These are phyloP conservation scores for Isabelozyma pseudorhagii DNA, from an alignment of 805 yeast species.

Conservation along the genomic window DNA sequence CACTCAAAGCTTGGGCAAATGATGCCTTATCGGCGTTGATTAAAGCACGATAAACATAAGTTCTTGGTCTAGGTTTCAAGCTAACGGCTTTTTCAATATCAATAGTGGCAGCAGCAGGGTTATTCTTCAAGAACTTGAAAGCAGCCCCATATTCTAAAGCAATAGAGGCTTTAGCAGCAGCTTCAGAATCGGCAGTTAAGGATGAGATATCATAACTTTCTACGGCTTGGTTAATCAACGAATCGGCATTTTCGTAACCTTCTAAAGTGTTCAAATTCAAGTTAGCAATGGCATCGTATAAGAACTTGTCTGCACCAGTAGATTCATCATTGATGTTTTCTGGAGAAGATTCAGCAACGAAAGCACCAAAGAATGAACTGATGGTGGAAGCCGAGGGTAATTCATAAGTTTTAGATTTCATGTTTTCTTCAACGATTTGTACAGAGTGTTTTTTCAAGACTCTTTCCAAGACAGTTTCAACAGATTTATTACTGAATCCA, in stretches of 20 bases:
- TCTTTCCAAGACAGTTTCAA: constrained; percentile 82
- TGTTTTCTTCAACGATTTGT: constrained; percentile 61
- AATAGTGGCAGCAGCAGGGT: constrained; percentile 59
- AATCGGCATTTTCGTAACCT: constrained; percentile 61
- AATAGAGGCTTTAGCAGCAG: constrained; percentile 50
- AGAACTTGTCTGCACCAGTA: constrained; percentile 60
- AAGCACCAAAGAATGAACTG: constrained; percentile 87
- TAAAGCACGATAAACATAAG: constrained; percentile 78
- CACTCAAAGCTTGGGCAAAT: constrained; percentile 53
- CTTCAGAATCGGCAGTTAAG: constrained; percentile 30
- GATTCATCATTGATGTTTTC: constrained; percentile 49
- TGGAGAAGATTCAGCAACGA: constrained; percentile 52
- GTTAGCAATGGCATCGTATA: constrained; percentile 62
- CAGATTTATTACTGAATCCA: constrained; percentile 72
- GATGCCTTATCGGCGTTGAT: constrained; percentile 78
- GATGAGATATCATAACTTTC: constrained; percentile 37
- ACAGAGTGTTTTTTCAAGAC: constrained; percentile 79
- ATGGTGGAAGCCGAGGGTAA: constrained; percentile 83
- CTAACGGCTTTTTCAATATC: constrained; percentile 65
- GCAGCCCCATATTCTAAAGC: constrained; percentile 85
- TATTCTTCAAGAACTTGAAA: constrained; percentile 77
- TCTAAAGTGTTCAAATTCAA: constrained; percentile 50
- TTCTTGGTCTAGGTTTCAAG: constrained; percentile 72
- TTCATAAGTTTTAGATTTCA: constrained; percentile 47
- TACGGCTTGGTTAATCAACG: constrained; percentile 57